These are phyloP conservation scores for Benincasa hispida DNA, from an alignment of 306 rosid genomes.

Conservation along the genomic window DNA sequence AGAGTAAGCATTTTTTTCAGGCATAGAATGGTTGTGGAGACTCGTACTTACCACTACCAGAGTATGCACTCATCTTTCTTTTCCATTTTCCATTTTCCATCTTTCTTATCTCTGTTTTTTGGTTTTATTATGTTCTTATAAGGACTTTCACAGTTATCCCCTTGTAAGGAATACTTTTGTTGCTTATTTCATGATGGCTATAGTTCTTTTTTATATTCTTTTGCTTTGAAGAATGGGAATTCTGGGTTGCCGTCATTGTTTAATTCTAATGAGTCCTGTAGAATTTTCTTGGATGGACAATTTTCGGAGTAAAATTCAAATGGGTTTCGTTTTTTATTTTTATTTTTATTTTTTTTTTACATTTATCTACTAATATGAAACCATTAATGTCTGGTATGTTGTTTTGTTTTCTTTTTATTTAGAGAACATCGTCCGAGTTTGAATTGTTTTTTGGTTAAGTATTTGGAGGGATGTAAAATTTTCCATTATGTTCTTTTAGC, in stretches of 20 bases:
- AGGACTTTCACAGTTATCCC: neutral
- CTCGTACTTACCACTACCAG: neutral
- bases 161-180: neutral
- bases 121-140: neutral
- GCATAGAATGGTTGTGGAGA: neutral
- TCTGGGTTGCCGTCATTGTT: neutral
- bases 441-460: too few species aligned
- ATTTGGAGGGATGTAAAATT: too few species aligned
- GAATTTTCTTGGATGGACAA: neutral
- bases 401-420: too few species aligned
- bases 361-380: neutral
- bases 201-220: neutral
- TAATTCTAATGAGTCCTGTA: neutral
- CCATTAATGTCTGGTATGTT: neutral
- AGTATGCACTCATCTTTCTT: neutral
- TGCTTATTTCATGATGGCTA: neutral
- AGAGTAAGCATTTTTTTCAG: too few species aligned
- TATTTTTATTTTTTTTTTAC: neutral
- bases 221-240: neutral
- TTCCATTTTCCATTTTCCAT: neutral
- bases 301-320: neutral
- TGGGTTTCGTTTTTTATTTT: neutral
- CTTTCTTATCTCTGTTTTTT: neutral
- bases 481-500: too few species aligned
- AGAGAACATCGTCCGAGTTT: too few species aligned